Conservation (phyloP, 148 eudicot species). For the Camellia sinensis region DNA sequence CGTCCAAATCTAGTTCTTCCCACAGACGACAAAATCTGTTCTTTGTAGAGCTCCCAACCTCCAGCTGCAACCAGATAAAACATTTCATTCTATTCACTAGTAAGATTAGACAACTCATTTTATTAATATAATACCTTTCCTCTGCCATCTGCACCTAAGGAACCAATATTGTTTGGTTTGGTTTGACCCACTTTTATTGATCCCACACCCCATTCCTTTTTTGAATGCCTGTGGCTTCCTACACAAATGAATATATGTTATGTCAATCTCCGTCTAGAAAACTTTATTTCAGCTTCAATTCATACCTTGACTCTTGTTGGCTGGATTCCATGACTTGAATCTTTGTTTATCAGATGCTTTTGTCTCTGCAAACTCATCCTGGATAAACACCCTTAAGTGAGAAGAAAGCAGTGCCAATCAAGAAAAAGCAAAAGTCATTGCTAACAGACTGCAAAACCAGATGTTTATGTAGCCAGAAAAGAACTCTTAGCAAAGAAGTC, state of each 20-base stretch:
- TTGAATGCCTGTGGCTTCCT: slow-evolving; percentile 35
- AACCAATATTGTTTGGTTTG: slow-evolving; percentile 20
- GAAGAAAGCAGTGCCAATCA: not conserved
- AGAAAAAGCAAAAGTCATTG: not conserved
- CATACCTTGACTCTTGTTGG: slow-evolving; percentile 44
- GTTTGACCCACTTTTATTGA: slow-evolving; percentile 10
- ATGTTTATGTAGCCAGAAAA: not conserved
- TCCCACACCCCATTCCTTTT: slow-evolving; percentile 11
- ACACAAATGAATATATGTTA: slow-evolving; percentile 16
- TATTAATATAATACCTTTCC: slow-evolving; percentile 47
- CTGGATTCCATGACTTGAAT: slow-evolving; percentile 44
- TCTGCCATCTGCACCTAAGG: slow-evolving; percentile 26
- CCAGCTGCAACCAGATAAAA: slow-evolving; percentile 44
- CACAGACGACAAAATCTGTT: slow-evolving; percentile 51
- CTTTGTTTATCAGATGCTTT: slow-evolving; percentile 41
- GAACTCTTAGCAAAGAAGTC: not conserved
- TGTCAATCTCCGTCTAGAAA: slow-evolving; percentile 8
- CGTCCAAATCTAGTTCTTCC: slow-evolving; percentile 76
- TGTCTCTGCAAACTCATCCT: slow-evolving; percentile 62
- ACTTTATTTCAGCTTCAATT: slow-evolving; percentile 3
- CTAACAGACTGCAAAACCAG: not conserved
- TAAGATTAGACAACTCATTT: slow-evolving; percentile 21
- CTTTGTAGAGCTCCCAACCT: slow-evolving; percentile 42
- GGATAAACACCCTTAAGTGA: slow-evolving; percentile 5
- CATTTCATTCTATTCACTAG: slow-evolving; percentile 14